These are phyloP conservation scores for Nakaseomyces uthaithaninus DNA, from an alignment of 1,139 yeast genomes.

Conservation along the genomic window DNA sequence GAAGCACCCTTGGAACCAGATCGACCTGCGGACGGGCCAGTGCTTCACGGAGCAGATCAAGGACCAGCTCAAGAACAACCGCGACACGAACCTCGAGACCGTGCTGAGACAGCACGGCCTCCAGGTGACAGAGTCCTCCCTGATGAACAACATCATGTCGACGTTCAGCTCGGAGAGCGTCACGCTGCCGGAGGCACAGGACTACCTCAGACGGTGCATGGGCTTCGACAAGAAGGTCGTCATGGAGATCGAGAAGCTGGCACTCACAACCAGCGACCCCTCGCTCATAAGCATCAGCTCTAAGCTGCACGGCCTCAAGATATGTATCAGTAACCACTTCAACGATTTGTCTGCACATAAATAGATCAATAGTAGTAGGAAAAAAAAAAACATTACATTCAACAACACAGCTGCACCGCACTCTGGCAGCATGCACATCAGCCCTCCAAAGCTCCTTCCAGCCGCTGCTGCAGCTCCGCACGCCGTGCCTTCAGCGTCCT, in stretches of 20 bases:
- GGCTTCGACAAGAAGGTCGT: conserved; percentile 36
- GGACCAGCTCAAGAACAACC: conserved; percentile 22
- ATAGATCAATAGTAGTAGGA: too few species aligned
- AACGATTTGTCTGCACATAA: conserved; percentile 25
- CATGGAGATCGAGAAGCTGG: conserved; percentile 36
- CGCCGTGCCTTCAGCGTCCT: conserved; percentile 33
- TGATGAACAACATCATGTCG: conserved; percentile 22
- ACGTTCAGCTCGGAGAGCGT: conserved; percentile 21
- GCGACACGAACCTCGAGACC: conserved; percentile 20
- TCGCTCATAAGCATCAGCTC: conserved; percentile 37
- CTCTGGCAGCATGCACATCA: too few species aligned
- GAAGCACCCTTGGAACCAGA: conserved; percentile 34
- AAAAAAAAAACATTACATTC: too few species aligned
- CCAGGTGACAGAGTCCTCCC: conserved; percentile 26
- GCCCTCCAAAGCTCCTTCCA: background rate
- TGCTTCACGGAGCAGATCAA: conserved; percentile 28
- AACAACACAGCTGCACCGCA: too few species aligned
- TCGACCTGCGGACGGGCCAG: conserved; percentile 28
- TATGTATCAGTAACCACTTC: conserved; percentile 31
- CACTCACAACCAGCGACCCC: conserved; percentile 41
- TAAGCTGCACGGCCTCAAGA: conserved; percentile 35
- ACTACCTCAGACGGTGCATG: conserved; percentile 33
- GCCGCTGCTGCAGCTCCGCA: conserved; percentile 29
- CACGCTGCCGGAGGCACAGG: conserved; percentile 31
- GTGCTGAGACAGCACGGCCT: conserved; percentile 21